Base-by-base conservation (phyloP, 2,329 filamentous ascomycete genomes). In the Verticillium tricorpus region DNA sequence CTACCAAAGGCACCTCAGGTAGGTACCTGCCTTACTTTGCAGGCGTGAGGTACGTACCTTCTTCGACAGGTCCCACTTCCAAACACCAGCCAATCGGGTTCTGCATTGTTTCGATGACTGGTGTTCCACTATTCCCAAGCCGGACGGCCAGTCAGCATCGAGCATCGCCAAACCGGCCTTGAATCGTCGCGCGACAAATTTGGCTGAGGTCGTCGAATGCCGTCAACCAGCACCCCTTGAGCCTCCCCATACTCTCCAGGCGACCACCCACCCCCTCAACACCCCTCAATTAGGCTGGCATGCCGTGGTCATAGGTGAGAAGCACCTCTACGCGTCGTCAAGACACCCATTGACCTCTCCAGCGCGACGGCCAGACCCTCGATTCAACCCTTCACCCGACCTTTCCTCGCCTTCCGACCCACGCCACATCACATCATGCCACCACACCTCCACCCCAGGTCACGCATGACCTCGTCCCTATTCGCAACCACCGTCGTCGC, bases 401-500 rank as follows among this genome's bases (percentile, higher is more conserved):
- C 35, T 31, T 50, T 52, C 45, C 50, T 62, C 59, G 58, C 58
- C 59, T 65, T 59, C 60, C 58, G 28, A 60, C 58, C 50, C 25
- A 54, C 57, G 55, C 57, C 54, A 8, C 58, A 61, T 22, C 59
- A 61, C 60, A 78, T 72, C 73, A 95, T 95, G 91, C 88, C 92
- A 70, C 91, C 92, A 64, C 90, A 94, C 77, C 88, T 99, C 52
- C 95, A 99, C 76, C 95, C 95, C 37, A 89, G 93, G 76, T 98
- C 94, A 68, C 89, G 92, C 70, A 91, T 92, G 80, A 99, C 95
- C 69, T 93, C 91, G 61, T 95, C 93, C 56, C 89, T 99, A 64
- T 99, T 99, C 80, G 93, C 92, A 58, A 92, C 90, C n/a, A 98
- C 94, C 1, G 85, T 98, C 60, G 83, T 91, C 65, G 88, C 93